phyloP scores from a whole-genome alignment of 1,139 yeast species.

The Lodderomyces parapsilosis region DNA sequence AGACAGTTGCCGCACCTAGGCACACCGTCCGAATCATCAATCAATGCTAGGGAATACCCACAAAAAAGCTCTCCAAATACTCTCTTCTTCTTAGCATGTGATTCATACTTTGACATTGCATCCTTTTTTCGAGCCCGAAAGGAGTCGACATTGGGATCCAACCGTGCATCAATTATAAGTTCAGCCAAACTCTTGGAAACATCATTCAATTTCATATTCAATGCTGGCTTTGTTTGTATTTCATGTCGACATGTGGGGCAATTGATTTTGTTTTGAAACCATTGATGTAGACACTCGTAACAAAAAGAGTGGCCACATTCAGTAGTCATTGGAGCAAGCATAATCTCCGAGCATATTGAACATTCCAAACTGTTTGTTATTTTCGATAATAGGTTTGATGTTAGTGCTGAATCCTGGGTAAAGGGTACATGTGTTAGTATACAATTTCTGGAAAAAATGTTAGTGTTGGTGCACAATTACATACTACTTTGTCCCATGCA shows the following conservation, averaged over 20 bases:
- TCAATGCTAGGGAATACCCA: conserved; percentile 43
- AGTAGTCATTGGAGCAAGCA: conserved; percentile 43
- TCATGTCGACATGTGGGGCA: conserved; percentile 58
- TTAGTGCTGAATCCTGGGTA: conserved; percentile 15
- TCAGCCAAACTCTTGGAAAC: conserved; percentile 32
- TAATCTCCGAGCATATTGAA: conserved; percentile 43
- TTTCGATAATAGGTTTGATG: conserved; percentile 19
- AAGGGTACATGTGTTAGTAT: conserved; percentile 6
- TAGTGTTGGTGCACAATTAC: conserved; percentile 1
- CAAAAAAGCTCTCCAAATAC: conserved; percentile 53
- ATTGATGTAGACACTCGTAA: conserved; percentile 47
- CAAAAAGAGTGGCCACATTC: conserved; percentile 49
- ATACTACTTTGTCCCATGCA: conserved; percentile 12
- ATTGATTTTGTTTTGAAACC: conserved; percentile 49
- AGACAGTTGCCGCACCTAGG: conserved; percentile 77
- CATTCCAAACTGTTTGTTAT: conserved; percentile 35
- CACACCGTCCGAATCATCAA: conserved; percentile 73
- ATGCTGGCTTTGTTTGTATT: conserved; percentile 41
- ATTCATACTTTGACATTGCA: conserved; percentile 31
- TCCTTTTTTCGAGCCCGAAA: conserved; percentile 22
- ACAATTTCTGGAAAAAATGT: not conserved
- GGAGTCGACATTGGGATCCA: conserved; percentile 19
- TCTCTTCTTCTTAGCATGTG: conserved; percentile 32
- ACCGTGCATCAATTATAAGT: conserved; percentile 24
- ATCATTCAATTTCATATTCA: conserved; percentile 44